These are phyloP conservation scores for Ceriops tagal DNA, from an alignment of 345 rosid genomes.

Conservation along the genomic window DNA sequence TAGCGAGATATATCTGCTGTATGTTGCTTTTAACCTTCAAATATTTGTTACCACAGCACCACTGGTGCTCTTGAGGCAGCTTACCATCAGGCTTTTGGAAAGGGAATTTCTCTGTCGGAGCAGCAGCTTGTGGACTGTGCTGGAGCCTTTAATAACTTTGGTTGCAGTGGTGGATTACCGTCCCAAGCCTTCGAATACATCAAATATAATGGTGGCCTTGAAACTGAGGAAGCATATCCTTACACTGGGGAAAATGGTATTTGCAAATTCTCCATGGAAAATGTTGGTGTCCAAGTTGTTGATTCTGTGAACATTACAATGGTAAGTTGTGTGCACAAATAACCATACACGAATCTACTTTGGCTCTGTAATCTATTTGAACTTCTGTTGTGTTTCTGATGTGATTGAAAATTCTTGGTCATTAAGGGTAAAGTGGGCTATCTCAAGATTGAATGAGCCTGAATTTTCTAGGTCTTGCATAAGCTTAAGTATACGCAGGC, in stretches of 20 bases:
- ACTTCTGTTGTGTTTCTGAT: no score
- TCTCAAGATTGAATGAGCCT: no score
- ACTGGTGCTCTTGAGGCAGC: slow-evolving; percentile 99
- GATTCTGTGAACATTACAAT: slow-evolving; percentile 81
- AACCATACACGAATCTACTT: no score
- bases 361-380: no score
- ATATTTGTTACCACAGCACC: slow-evolving; percentile 42
- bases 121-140: slow-evolving; percentile 99
- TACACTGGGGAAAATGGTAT: slow-evolving; percentile 54
- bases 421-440: no score
- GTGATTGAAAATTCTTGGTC: no score
- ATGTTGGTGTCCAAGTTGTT: slow-evolving; percentile 63
- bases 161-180: slow-evolving; percentile 93
- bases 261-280: slow-evolving; percentile 78
- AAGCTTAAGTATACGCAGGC: no score
- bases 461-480: no score
- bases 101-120: slow-evolving; percentile 77
- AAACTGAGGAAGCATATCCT: slow-evolving; percentile 86
- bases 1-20: neutral
- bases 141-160: slow-evolving; percentile 75
- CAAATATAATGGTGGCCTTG: slow-evolving; percentile 89
- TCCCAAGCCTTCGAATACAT: slow-evolving; percentile 97
- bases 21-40: neutral
- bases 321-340: slow-evolving; percentile 36
- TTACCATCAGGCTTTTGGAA: slow-evolving; percentile 86